Percentiles rank a stretch among this genome's conserved stretches.
phyloP scores from a whole-genome alignment of 139 green algal species.

The Chlorella sp. region DNA sequence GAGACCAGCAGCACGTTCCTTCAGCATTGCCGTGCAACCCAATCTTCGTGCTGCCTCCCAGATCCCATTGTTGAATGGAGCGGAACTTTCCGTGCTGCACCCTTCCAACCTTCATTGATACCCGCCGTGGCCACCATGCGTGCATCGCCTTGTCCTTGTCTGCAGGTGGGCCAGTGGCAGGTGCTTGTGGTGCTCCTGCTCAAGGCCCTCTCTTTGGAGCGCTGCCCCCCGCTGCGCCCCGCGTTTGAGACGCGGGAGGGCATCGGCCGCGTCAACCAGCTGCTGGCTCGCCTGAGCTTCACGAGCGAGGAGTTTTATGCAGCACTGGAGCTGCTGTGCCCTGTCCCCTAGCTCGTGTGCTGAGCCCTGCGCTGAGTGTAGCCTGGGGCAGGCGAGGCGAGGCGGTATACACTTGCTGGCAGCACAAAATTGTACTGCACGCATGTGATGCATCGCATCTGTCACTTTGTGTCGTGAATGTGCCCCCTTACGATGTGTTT shows the following conservation, averaged over 20 bases:
- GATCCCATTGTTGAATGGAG: not conserved
- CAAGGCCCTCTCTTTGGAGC: constrained; percentile 48
- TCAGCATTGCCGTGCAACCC: not conserved
- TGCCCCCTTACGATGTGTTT: not conserved
- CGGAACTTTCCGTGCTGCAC: too few species aligned
- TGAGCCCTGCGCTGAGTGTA: too few species aligned
- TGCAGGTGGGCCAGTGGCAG: constrained; percentile 45
- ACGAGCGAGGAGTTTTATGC: constrained; percentile 53
- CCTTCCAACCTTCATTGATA: too few species aligned
- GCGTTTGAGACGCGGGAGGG: constrained; percentile 44
- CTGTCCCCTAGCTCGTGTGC: not conserved
- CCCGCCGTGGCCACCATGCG: not conserved
- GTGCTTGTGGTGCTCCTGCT: constrained; percentile 40
- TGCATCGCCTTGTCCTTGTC: too few species aligned
- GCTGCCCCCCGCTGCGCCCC: constrained; percentile 26
- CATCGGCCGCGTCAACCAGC: constrained; percentile 23
- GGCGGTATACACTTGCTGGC: too few species aligned
- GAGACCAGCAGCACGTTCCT: not conserved
- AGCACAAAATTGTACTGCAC: not conserved
- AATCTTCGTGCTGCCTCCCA: not conserved
- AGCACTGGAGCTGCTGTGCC: constrained; percentile 42
- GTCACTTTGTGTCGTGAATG: not conserved
- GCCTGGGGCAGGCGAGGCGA: too few species aligned
- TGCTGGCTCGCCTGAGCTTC: constrained; percentile 30
- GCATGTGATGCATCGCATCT: not conserved